Evolutionary conservation across 169 alveolate species (phyloP), one percentile per base, ranked within the genome.

Genomic region (Plasmodium reichenowi): DNA sequence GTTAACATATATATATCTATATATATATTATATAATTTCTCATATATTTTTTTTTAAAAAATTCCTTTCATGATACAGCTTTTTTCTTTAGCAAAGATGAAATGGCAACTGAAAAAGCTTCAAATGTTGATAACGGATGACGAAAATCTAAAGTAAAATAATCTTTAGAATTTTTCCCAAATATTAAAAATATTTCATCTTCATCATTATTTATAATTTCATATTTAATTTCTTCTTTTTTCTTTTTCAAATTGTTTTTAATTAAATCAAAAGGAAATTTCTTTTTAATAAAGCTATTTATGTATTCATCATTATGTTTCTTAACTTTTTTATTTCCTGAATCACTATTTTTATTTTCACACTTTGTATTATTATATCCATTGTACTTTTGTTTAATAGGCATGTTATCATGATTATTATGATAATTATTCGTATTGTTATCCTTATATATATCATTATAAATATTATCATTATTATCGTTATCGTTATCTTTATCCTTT

Each of bases 81-180:
- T 91, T 70, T 56, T 93, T 93, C 29, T 89, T 93, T 22, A 93
- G 89, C 26, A 93, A 26, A 10, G 94, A 52, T 24, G 95, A 88
- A 24, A 66, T 62, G 38, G 95, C 95, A 59, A 94, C 87, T 26
- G 95, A 93, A 45, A 94, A 76, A 3, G 96, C 95, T 52, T 94
- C 96, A 63, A 94, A 64, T n/a, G 93, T 68, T 13, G 94, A 70
- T 52, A 94, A 85, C 48, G 96, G 96, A 60, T 88, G 93, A 20
- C 96, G 88, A 68, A 92, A 94, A 76, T 94, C 96, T 54, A 94
- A 80, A 47, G 94, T 85, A 60, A 90, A 94, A 52, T 71, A 94
- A 59, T 94, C 95, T 78, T 94, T 88, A 20, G 94, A 70, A 64
- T 87, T 59, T 73, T 90, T 88, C 24, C 96, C 96, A 76, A 94